phyloP scores from a whole-genome alignment of 2,329 filamentous ascomycete species.

The Colletotrichum horii region DNA sequence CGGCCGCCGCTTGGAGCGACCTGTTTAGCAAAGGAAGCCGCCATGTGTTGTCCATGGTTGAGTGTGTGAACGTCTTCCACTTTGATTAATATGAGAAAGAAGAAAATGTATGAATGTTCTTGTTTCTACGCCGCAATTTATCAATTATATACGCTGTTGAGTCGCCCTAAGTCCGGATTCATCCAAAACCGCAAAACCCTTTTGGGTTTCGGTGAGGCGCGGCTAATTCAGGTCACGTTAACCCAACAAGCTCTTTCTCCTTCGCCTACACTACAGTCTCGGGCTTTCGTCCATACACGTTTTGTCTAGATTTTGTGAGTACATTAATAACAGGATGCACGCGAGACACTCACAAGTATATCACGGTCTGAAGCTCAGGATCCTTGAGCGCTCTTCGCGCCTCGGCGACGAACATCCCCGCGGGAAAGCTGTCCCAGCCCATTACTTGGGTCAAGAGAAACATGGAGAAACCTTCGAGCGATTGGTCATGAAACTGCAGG shows the following conservation, averaged over 20 bases:
- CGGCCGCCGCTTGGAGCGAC: neutral
- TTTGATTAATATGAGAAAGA: neutral
- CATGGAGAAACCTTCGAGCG: slow-evolving; percentile 33
- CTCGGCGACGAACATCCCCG: slow-evolving; percentile 26
- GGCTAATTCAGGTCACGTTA: neutral
- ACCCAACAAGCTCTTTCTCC: neutral
- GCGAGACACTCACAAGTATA: neutral
- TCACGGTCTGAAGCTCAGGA: neutral
- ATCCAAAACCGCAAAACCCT: neutral
- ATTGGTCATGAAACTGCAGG: slow-evolving; percentile 25
- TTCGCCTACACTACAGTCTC: neutral
- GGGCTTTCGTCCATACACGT: slow-evolving; percentile 6
- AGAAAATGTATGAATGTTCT: rapidly evolving
- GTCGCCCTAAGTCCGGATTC: neutral
- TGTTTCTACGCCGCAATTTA: neutral
- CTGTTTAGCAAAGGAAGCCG: rapidly evolving
- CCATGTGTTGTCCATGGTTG: neutral
- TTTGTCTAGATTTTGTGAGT: neutral
- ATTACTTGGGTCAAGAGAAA: slow-evolving; percentile 32
- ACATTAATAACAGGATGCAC: neutral
- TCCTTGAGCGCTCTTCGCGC: slow-evolving; percentile 20
- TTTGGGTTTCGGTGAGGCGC: neutral
- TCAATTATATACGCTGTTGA: neutral
- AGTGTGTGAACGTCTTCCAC: rapidly evolving
- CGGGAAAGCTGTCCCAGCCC: slow-evolving; percentile 29